Evolutionary conservation across 495 filamentous ascomycete species (phyloP), one percentile per base, ranked within the genome.

Genomic region (Lasiosphaeria hispida): DNA sequence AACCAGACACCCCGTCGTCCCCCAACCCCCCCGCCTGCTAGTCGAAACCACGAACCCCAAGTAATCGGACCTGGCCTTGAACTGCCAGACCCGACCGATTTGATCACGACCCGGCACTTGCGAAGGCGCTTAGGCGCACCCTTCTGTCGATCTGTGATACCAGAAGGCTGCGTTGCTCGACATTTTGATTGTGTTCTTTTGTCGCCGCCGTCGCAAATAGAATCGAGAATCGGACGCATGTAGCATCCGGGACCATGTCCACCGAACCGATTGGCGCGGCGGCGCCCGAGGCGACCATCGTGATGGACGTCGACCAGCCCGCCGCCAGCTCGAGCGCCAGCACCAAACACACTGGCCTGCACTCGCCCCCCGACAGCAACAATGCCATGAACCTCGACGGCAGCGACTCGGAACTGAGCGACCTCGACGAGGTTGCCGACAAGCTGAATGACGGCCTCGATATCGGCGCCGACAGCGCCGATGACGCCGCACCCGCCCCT

Each of bases 401-500:
- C 48, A 80, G 76, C 69, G 80, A 83, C 61, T 83, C 80, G 50
- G 81, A 84, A 55, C 65, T 84, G 42, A 82, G 80, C 71, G 81
- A 84, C 41, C 69, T 84, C 55, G 81, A 84, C 57, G 73, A 69
- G 17, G 62, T 75, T 37, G 67, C 68, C 57, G 50, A 69, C 36
- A 69, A 71, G 58, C 60, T 72, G 11, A 60, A 64, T 36, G 52
- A 51, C 42, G 58, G 59, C 36, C 9, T 65, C 55, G 52, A 47
- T 14, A 62, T 30, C 49, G 30, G 52, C 19, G 14, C 37, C 23
- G 30, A 49, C 13, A 44, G 23, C 17, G 40, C 18, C 34, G 63
- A 36, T 0, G 73, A 77, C 30, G 67, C 63, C 10, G 67, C 23
- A 30, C 23, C 23, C 23, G 23, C 5, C 5, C 23, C 23, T 30